Conservation (phyloP, 2,329 filamentous ascomycete species). For the Lachnellula suecica region DNA sequence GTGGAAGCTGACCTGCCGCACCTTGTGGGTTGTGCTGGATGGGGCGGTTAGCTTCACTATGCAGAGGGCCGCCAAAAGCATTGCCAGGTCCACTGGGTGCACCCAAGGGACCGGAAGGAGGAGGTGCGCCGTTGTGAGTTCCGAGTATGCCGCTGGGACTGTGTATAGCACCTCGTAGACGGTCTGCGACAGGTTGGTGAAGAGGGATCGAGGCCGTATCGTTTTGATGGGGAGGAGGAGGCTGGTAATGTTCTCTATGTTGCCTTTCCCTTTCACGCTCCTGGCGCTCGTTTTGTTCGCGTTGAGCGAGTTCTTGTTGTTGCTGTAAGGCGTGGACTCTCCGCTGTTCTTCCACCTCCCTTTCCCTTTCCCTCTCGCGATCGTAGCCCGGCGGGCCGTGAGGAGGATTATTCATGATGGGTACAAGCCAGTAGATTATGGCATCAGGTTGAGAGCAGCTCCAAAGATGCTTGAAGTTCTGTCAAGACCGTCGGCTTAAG, state of each 20-base stretch:
- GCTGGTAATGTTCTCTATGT: slow-evolving; percentile 64
- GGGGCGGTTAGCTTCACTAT: slow-evolving; percentile 50
- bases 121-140: slow-evolving; percentile 63
- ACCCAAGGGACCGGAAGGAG: slow-evolving; percentile 47
- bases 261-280: slow-evolving; percentile 60
- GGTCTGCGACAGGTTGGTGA: slow-evolving; percentile 88
- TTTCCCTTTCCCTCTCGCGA: slow-evolving; percentile 44
- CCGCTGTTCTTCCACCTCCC: slow-evolving; percentile 52
- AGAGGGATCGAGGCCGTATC: slow-evolving; percentile 86
- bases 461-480: background rate
- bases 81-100: slow-evolving; percentile 35
- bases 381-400: slow-evolving; percentile 31
- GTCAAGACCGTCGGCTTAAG: background rate
- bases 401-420: slow-evolving; percentile 32
- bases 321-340: slow-evolving; percentile 49
- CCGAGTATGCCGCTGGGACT: slow-evolving; percentile 86
- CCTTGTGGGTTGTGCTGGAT: slow-evolving; percentile 52
- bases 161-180: slow-evolving; percentile 79
- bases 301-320: slow-evolving; percentile 55
- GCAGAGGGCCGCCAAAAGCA: slow-evolving; percentile 54
- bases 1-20: slow-evolving; percentile 42
- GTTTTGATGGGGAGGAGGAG: slow-evolving; percentile 74
- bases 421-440: background rate
- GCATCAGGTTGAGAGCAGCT: background rate
- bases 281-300: slow-evolving; percentile 47